Percentiles rank a stretch among this genome's conserved stretches.
Conservation (phyloP, 768 basidiomycete species). For the Boletus pseudopeckii region DNA sequence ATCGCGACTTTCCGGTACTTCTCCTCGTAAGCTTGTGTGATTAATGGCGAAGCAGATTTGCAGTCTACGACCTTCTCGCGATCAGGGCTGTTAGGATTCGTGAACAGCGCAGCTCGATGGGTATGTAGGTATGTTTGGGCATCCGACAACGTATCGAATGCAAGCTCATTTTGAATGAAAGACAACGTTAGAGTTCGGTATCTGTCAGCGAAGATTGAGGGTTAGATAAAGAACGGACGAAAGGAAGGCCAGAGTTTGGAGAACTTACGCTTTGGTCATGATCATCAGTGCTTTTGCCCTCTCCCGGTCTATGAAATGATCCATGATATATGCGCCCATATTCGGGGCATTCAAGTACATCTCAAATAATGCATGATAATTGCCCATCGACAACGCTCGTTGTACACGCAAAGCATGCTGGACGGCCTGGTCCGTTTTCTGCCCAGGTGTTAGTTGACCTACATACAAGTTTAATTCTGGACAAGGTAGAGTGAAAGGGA, state of each 20-base stretch:
- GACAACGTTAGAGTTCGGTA: conserved; percentile 75
- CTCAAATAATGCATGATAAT: conserved; percentile 90
- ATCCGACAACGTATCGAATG: conserved; percentile 66
- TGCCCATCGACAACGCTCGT: conserved; percentile 84
- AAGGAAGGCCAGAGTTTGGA: background rate
- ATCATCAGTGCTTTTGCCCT: conserved; percentile 80
- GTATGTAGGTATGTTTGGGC: conserved; percentile 66
- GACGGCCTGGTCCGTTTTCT: conserved; percentile 79
- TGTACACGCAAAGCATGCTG: conserved; percentile 89
- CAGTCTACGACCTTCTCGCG: conserved; percentile 68
- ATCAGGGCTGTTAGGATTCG: conserved; percentile 60
- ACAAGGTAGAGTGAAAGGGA: background rate
- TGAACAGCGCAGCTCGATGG: conserved; percentile 66
- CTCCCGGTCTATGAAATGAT: conserved; percentile 94
- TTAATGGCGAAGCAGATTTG: conserved; percentile 52
- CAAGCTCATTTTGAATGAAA: conserved; percentile 79
- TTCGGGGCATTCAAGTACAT: conserved; percentile 83
- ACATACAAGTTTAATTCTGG: conserved; percentile 93
- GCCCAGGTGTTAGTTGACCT: conserved; percentile 93
- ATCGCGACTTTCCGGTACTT: conserved; percentile 87
- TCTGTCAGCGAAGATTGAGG: conserved; percentile 40
- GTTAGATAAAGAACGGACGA: background rate
- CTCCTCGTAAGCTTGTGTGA: conserved; percentile 67
- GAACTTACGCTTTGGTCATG: conserved; percentile 88
- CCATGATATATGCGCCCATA: conserved; percentile 99